A percentile compares a stretch with the other conserved stretches of the same genome.
phyloP scores from a whole-genome alignment of 352 stramenopile genomes.

The Pythium angustatum region DNA sequence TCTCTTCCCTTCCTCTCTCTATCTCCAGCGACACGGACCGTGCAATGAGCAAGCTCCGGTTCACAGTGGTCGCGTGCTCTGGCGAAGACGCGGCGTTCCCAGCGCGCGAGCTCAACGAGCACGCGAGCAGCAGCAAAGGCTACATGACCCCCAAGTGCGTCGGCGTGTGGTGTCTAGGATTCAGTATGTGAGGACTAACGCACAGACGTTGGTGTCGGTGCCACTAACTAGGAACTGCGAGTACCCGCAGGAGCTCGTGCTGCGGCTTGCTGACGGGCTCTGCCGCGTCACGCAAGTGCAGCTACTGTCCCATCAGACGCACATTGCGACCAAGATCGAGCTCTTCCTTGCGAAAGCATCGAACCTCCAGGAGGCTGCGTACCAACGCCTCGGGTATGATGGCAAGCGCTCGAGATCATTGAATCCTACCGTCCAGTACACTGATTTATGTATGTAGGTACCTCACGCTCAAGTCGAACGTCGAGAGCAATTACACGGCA shows the following conservation, averaged over 20 bases:
- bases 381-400: slow-evolving; percentile 79
- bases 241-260: slow-evolving; percentile 92
- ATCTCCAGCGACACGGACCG: too few relatives aligned
- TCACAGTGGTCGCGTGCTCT: slow-evolving; percentile 81
- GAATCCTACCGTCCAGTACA: too few relatives aligned
- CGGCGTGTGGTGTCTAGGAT: too few relatives aligned
- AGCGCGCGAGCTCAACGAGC: slow-evolving; percentile 82
- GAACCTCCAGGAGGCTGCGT: slow-evolving; percentile 52
- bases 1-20: neutral
- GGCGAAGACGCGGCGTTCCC: slow-evolving; percentile 88
- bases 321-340: slow-evolving; percentile 93
- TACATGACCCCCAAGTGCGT: slow-evolving; percentile 80
- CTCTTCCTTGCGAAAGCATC: slow-evolving; percentile 78
- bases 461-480: slow-evolving; percentile 81
- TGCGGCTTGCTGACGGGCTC: slow-evolving; percentile 73
- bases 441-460: slow-evolving; percentile 33
- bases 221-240: slow-evolving; percentile 86
- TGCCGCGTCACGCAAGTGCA: slow-evolving; percentile 84
- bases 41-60: slow-evolving; percentile 83
- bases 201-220: slow-evolving; percentile 2
- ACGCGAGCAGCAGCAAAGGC: slow-evolving; percentile 55
- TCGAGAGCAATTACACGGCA: slow-evolving; percentile 82
- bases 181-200: neutral
- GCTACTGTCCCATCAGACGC: slow-evolving; percentile 90
- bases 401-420: too few relatives aligned